Conservation (phyloP, 331 rosid genomes). For the Ulmus americana region DNA sequence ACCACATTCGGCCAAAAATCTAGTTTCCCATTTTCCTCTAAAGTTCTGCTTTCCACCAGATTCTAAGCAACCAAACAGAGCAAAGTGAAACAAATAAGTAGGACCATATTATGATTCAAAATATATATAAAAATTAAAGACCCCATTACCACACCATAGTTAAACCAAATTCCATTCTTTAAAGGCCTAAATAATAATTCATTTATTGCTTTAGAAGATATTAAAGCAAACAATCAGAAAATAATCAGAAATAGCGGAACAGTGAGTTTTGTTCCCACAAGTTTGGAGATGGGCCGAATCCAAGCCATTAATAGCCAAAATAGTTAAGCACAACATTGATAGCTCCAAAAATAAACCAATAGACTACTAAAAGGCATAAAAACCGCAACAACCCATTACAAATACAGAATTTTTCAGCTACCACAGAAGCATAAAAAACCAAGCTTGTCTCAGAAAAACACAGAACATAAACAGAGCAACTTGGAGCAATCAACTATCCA, state of each 20-base stretch:
- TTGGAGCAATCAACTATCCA: conserved; percentile 14
- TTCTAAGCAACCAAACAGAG: conserved; percentile 21
- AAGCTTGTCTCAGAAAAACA: conserved; percentile 3
- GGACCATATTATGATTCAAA: background rate
- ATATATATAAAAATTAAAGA: conserved; percentile 3
- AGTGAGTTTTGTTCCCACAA: conserved; percentile 14
- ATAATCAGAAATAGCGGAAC: background rate
- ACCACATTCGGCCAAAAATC: background rate
- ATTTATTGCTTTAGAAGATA: background rate
- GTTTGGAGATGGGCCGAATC: conserved; percentile 21
- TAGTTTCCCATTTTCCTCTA: background rate
- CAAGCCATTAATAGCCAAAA: conserved; percentile 20
- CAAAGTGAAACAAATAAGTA: background rate
- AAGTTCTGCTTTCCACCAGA: background rate
- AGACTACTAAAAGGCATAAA: background rate
- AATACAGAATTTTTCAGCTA: background rate
- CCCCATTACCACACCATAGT: conserved; percentile 18
- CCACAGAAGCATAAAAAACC: conserved; percentile 3
- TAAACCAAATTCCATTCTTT: conserved; percentile 25
- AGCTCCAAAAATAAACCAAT: background rate
- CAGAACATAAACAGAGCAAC: too few relatives aligned
- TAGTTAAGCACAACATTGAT: background rate
- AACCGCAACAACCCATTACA: background rate
- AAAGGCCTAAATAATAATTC: conserved; percentile 12
- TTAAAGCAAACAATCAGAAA: background rate